Evolutionary conservation across 805 yeast species (phyloP).

Genomic region (Metschnikowia vanudenii): DNA sequence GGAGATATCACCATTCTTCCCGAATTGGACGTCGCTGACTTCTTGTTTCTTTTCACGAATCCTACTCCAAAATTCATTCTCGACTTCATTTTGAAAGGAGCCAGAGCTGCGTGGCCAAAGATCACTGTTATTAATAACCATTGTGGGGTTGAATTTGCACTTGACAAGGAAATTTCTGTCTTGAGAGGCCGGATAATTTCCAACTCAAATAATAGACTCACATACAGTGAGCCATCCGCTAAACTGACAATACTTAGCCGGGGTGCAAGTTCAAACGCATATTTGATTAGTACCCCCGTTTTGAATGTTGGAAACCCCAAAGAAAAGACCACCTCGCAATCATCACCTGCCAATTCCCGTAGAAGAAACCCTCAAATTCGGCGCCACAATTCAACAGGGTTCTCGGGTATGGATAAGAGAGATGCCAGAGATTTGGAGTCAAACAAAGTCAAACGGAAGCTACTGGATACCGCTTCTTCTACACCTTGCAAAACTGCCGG

Average conservation of each 20-base stretch:
- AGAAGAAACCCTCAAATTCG: slow-evolving; percentile 10
- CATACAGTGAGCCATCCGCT: slow-evolving; percentile 8
- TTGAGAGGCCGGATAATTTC: slow-evolving; percentile 61
- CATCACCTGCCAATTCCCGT: neutral
- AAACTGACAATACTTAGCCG: slow-evolving; percentile 5
- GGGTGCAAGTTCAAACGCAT: slow-evolving; percentile 14
- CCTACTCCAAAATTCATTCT: slow-evolving; percentile 77
- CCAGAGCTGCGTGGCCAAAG: slow-evolving; percentile 93
- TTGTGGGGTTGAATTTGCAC: slow-evolving; percentile 83
- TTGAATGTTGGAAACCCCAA: slow-evolving; percentile 6
- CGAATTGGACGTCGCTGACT: slow-evolving; percentile 57
- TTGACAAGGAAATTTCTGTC: slow-evolving; percentile 74
- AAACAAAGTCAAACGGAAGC: neutral
- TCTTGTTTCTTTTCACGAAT: slow-evolving; percentile 65
- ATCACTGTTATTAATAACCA: slow-evolving; percentile 82
- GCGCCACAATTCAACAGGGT: slow-evolving; percentile 17
- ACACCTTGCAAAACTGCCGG: slow-evolving; percentile 9
- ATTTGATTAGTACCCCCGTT: slow-evolving; percentile 17
- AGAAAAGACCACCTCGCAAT: neutral
- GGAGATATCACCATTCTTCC: slow-evolving; percentile 96
- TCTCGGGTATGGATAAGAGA: slow-evolving; percentile 7
- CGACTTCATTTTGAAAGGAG: slow-evolving; percentile 75
- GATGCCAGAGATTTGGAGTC: slow-evolving; percentile 4
- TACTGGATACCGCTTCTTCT: slow-evolving; percentile 3
- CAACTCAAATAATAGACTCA: slow-evolving; percentile 21